These are phyloP conservation scores for Gigaspora rosea DNA, from an alignment of 192 early-diverging fungal genomes.

Conservation along the genomic window DNA sequence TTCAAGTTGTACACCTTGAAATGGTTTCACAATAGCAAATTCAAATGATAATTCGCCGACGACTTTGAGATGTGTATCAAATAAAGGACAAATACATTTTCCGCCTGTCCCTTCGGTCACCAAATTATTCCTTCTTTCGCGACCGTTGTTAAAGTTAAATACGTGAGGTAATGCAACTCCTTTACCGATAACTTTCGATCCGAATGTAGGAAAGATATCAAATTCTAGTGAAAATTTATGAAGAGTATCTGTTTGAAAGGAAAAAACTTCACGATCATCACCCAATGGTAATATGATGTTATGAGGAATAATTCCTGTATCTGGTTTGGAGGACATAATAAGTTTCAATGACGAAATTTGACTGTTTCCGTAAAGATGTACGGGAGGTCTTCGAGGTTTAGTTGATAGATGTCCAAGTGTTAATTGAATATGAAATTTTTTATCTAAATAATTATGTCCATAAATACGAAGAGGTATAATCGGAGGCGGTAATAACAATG, in stretches of 20 bases:
- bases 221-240: conserved; percentile 88
- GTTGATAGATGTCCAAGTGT: conserved; percentile 54
- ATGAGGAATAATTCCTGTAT: conserved; percentile 86
- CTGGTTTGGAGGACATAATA: conserved; percentile 85
- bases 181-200: conserved; percentile 88
- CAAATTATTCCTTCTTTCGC: conserved; percentile 33
- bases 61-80: conserved; percentile 88
- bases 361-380: conserved; percentile 62
- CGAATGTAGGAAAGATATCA: conserved; percentile 96
- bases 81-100: conserved; percentile 64
- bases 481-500: conserved; percentile 92
- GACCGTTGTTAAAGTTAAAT: conserved; percentile 52
- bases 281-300: conserved; percentile 87
- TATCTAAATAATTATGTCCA: conserved; percentile 96
- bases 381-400: conserved; percentile 45
- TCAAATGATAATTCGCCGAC: conserved; percentile 89
- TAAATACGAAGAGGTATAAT: conserved; percentile 98
- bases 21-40: conserved; percentile 82
- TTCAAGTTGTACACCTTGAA: conserved; percentile 83
- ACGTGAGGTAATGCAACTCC: conserved; percentile 77
- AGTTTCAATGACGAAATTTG: conserved; percentile 82
- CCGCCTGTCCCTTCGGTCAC: conserved; percentile 32
- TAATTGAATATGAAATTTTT: conserved; percentile 85
- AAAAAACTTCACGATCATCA: conserved; percentile 78
- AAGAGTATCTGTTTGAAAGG: conserved; percentile 79